A percentile compares a stretch with the other conserved stretches of the same genome.
These are phyloP conservation scores for Carex parvula DNA, from an alignment of 176 grass and related monocot species.

Conservation along the genomic window DNA sequence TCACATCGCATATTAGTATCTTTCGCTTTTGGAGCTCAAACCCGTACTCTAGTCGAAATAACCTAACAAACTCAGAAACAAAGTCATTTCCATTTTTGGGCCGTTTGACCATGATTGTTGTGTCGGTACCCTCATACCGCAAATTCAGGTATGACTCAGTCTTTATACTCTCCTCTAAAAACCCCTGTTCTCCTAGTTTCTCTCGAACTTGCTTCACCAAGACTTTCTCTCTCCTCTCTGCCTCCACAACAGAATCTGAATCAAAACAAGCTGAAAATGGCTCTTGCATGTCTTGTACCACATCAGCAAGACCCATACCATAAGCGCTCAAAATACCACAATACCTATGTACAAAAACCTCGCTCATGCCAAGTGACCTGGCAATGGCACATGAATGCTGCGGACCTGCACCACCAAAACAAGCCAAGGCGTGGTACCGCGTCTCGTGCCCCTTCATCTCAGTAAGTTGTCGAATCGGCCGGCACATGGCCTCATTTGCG, in stretches of 20 bases:
- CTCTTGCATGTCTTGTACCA: conserved; percentile 86
- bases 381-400: conserved; percentile 94
- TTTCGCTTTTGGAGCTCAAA: conserved; percentile 86
- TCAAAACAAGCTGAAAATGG: conserved; percentile 81
- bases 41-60: conserved; percentile 93
- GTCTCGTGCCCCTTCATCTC: conserved; percentile 99
- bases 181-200: conserved; percentile 68
- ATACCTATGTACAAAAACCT: conserved; percentile 87
- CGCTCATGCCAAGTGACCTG: conserved; percentile 90
- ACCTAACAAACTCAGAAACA: conserved; percentile 63
- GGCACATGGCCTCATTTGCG: conserved; percentile 94
- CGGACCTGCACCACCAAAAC: conserved; percentile 94
- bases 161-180: conserved; percentile 69
- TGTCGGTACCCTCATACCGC: conserved; percentile 96
- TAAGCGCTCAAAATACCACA: conserved; percentile 99
- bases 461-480: conserved; percentile 83
- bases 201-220: conserved; percentile 68
- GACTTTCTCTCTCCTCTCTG: conserved; percentile 55
- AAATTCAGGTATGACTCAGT: conserved; percentile 82
- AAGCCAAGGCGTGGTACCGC: conserved; percentile 72
- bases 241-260: conserved; percentile 58
- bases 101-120: conserved; percentile 86
- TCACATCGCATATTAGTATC: conserved; percentile 87
- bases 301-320: conserved; percentile 97
- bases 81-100: conserved; percentile 59